Conservation (phyloP, 371 early-diverging fungal species). For the Entomophthora muscae region DNA sequence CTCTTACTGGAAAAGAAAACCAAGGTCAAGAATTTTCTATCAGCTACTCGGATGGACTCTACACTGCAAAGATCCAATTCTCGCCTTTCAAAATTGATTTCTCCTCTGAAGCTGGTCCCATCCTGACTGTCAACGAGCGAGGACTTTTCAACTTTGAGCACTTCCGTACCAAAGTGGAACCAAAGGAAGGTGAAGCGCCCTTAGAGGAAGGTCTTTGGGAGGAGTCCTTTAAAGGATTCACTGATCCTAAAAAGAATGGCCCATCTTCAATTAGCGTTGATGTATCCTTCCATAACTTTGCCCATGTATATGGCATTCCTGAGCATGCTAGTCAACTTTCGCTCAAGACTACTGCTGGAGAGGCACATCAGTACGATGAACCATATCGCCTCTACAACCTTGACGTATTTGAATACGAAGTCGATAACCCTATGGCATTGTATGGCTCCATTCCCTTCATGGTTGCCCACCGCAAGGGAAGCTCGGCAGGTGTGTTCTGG, state of each 20-base stretch:
- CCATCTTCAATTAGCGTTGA: conserved; percentile 87
- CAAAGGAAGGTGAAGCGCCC: conserved; percentile 15
- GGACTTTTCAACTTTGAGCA: conserved; percentile 77
- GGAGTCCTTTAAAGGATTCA: conserved; percentile 70
- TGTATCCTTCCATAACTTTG: conserved; percentile 67
- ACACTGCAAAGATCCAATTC: conserved; percentile 17
- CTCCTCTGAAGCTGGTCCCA: conserved; percentile 30
- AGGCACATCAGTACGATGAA: conserved; percentile 54
- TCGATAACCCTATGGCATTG: conserved; percentile 85
- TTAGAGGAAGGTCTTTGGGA: conserved; percentile 77
- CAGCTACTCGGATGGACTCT: neutral
- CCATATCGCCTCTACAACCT: conserved; percentile 96
- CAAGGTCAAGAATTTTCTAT: conserved; percentile 11
- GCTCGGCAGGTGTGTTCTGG: conserved; percentile 66
- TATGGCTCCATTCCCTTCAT: conserved; percentile 92
- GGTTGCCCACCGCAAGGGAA: conserved; percentile 54
- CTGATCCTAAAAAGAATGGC: conserved; percentile 82
- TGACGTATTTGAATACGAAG: conserved; percentile 91
- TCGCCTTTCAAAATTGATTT: conserved; percentile 50
- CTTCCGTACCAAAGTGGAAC: conserved; percentile 29
- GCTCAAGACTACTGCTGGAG: conserved; percentile 68
- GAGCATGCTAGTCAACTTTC: conserved; percentile 77
- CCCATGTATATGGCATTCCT: conserved; percentile 88
- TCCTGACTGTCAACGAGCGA: conserved; percentile 60
- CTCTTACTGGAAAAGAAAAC: conserved; percentile 15